These are phyloP conservation scores for Calonectria crousiana DNA, from an alignment of 2,329 filamentous ascomycete genomes.

Conservation along the genomic window DNA sequence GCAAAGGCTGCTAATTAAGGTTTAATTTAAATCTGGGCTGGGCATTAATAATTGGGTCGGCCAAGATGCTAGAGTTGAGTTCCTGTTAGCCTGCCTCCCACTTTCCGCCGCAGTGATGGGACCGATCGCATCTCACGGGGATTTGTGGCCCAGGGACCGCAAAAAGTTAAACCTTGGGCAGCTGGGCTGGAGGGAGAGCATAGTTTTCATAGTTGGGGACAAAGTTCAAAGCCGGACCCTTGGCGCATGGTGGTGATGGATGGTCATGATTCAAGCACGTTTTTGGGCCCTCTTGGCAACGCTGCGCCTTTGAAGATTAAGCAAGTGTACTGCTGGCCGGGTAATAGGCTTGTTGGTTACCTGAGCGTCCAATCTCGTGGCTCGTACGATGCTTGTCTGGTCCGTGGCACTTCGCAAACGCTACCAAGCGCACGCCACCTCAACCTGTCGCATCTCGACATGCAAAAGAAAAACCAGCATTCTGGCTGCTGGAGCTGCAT, in stretches of 20 bases:
- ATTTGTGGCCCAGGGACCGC: background rate
- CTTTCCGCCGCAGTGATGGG: background rate
- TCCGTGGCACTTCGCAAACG: background rate
- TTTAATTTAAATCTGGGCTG: conserved; percentile 2
- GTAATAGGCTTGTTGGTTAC: background rate
- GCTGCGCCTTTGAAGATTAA: background rate
- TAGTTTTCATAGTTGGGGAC: background rate
- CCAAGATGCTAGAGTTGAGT: background rate
- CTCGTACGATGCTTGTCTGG: conserved; percentile 10
- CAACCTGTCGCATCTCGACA: background rate
- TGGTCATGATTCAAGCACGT: background rate
- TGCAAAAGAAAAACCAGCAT: background rate
- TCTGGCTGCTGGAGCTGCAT: background rate
- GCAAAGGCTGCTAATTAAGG: background rate
- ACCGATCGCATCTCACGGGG: background rate
- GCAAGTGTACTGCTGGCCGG: background rate
- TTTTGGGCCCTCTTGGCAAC: background rate
- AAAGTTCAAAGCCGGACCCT: background rate
- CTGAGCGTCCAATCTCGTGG: conserved; percentile 15
- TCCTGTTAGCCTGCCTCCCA: background rate
- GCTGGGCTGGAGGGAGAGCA: background rate
- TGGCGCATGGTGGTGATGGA: background rate
- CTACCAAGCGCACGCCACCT: background rate
- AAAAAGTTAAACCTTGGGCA: background rate
- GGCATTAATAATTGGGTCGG: background rate